Evolutionary conservation across 306 rosid genomes (phyloP).

Genomic region (Calophaca sinica): DNA sequence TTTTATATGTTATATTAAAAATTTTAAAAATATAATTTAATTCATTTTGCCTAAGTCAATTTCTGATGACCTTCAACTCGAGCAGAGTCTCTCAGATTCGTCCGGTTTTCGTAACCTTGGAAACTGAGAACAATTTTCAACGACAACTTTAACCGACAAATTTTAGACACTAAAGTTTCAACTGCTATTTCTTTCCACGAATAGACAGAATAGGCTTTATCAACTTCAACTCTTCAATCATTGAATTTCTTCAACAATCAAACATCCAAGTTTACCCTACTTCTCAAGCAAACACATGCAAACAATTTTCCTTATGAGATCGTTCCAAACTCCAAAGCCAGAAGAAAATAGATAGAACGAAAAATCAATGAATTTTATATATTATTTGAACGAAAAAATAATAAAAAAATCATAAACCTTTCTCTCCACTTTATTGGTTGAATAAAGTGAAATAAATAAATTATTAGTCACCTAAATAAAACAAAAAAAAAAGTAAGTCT

Average conservation of each 20-base stretch:
- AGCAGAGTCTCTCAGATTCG: too few relatives aligned
- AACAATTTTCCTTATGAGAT: background rate
- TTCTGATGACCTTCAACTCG: too few relatives aligned
- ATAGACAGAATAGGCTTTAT: slow-evolving; percentile 1
- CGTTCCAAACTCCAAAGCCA: background rate
- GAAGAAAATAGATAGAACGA: background rate
- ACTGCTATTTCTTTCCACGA: background rate
- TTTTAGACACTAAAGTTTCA: background rate
- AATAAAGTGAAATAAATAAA: background rate
- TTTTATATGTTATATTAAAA: too few relatives aligned
- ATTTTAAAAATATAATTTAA: too few relatives aligned
- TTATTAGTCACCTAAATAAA: background rate
- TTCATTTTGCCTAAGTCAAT: too few relatives aligned
- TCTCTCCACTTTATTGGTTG: background rate
- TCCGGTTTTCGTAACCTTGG: too few relatives aligned
- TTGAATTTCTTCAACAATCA: background rate
- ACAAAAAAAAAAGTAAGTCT: background rate
- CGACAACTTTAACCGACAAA: slow-evolving; percentile 11
- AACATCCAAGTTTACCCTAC: background rate
- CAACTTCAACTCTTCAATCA: slow-evolving; percentile 4
- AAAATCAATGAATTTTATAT: too few relatives aligned
- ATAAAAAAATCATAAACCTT: too few relatives aligned
- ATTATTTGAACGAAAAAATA: too few relatives aligned
- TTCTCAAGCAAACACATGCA: background rate
- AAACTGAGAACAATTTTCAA: background rate